Percentiles rank a stretch among this genome's conserved stretches.
Evolutionary conservation across 345 rosid genomes (phyloP).

Genomic region (Linum lewisii): DNA sequence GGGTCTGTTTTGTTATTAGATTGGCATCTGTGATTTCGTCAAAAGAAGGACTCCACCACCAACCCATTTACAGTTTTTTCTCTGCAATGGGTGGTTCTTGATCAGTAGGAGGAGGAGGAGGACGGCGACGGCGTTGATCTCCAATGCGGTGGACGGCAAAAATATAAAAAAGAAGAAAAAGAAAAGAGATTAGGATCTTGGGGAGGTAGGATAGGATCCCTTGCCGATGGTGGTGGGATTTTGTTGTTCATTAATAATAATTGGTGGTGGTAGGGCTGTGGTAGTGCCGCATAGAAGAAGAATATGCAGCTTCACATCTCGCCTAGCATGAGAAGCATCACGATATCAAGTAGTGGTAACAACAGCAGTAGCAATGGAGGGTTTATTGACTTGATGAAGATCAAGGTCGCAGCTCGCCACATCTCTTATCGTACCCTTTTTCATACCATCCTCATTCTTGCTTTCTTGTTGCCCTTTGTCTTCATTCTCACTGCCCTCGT

Average conservation of each 20-base stretch:
- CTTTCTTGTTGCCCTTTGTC: constrained; percentile 95
- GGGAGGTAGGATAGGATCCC: constrained; percentile 4
- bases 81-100: not conserved
- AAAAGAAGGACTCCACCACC: constrained; percentile 9
- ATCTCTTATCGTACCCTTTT: constrained; percentile 94
- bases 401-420: constrained; percentile 99
- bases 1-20: constrained; percentile 7
- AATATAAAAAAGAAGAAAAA: constrained; percentile 13
- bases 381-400: constrained; percentile 99
- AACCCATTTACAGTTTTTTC: not conserved
- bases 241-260: constrained; percentile 14
- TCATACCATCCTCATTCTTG: constrained; percentile 89
- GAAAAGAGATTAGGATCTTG: constrained; percentile 14
- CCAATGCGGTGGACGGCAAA: constrained; percentile 61
- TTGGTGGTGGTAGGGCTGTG: constrained; percentile 18
- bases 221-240: constrained; percentile 61
- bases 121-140: constrained; percentile 15
- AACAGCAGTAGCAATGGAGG: constrained; percentile 59
- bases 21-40: constrained; percentile 10
- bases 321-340: constrained; percentile 99
- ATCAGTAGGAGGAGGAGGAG: constrained; percentile 2
- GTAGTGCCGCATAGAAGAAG: constrained; percentile 51
- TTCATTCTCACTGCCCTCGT: constrained; percentile 97
- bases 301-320: constrained; percentile 99
- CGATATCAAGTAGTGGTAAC: constrained; percentile 72